Base-by-base conservation (phyloP, 768 basidiomycete genomes). In the Leccinum truebloodii region DNA sequence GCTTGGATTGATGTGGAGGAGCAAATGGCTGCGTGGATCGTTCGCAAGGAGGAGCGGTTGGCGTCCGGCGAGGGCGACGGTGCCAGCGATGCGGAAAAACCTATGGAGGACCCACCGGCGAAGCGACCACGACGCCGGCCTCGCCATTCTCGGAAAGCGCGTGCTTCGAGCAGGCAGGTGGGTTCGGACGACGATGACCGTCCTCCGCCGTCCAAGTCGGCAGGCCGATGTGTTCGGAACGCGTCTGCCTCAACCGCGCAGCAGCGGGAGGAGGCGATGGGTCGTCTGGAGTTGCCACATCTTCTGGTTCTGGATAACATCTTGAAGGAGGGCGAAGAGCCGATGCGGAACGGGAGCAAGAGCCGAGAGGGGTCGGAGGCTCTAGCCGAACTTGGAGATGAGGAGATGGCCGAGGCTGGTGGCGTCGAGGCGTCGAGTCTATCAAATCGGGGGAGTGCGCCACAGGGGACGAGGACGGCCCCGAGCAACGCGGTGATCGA, bases 231-330 rank as follows among this genome's bases (percentile, higher is more conserved):
- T 24, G 34, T 44, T 6, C 53, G 22, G 28, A 48, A 41, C 26
- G 3, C 35, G 14, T 53, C 46, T 14, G 7, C 32, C 9, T n/a
- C 7, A 4, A 30, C 24, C 6, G 20, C 28, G 8, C 53, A 39
- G 9, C 52, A 52, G 30, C 66, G 63, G 1, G 75, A 76, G 51
- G 75, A 71, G 46, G 46, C 69, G 58, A 66, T 78, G 56, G 56
- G 53, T 28, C 54, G 52, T n/a, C 58, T 82, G 41, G 75, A 72
- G 24, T 55, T 55, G 1, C 54, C 64, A 0, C 74, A 74, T 50
- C 62, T 82, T 3, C 49, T 64, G 41, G 75, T 71, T 13, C 60
- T 82, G 44, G 77, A 82, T 37, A 57, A 62, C 18, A 67, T 81
- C 6, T 49, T 80, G 30, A 65, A 74, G 28, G 74, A 73, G 3